Conservation (phyloP, 345 rosid genomes). For the Chamaenerion angustifolium region DNA sequence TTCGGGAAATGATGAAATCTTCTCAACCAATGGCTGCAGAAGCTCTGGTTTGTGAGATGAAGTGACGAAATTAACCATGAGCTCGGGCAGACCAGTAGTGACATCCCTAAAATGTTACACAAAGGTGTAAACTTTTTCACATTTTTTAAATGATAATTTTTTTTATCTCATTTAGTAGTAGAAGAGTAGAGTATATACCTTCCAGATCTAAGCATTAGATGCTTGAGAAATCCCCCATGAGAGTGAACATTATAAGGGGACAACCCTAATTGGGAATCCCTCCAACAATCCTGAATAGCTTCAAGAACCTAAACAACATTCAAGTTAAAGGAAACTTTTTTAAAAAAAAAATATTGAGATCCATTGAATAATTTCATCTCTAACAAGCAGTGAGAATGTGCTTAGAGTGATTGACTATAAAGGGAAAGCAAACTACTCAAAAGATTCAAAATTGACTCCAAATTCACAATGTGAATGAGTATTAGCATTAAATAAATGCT, state of each 20-base stretch:
- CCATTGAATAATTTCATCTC: neutral
- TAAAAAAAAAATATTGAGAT: neutral
- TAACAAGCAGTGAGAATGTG: too few relatives aligned
- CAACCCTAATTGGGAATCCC: conserved; percentile 53
- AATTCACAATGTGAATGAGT: too few relatives aligned
- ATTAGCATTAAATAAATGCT: neutral
- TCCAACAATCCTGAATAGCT: conserved; percentile 76
- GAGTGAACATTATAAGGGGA: conserved; percentile 74
- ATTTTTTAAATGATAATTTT: neutral
- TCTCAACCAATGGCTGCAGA: conserved; percentile 71
- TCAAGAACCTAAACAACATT: conserved; percentile 44
- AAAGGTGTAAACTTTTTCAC: too few relatives aligned
- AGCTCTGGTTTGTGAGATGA: conserved; percentile 72
- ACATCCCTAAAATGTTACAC: conserved; percentile 35
- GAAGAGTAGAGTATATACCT: conserved; percentile 29
- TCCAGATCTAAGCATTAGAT: conserved; percentile 88
- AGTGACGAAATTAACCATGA: conserved; percentile 93
- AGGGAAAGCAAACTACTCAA: too few relatives aligned
- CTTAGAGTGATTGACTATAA: too few relatives aligned
- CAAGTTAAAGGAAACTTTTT: neutral
- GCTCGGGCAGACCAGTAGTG: conserved; percentile 46
- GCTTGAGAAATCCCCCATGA: conserved; percentile 86
- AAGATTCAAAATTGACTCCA: too few relatives aligned
- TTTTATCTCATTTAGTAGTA: neutral
- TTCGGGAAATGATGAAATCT: conserved; percentile 58